Evolutionary conservation across 2,329 filamentous ascomycete species (phyloP).

Genomic region (Penicillium sp.): DNA sequence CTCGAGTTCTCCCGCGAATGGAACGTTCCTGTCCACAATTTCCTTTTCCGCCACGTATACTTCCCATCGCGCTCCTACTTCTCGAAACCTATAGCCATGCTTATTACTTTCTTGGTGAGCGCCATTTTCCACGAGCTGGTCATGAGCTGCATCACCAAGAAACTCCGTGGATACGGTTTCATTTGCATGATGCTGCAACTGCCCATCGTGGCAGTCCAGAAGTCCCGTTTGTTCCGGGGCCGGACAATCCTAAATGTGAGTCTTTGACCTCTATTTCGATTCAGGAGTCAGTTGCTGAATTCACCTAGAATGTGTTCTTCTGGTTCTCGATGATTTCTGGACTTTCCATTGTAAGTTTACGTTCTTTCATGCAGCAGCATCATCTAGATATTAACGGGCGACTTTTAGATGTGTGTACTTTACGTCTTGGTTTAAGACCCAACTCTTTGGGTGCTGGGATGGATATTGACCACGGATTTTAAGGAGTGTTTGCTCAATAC

Average conservation of each 20-base stretch:
- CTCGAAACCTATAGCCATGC: constrained; percentile 70
- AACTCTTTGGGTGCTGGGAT: background rate
- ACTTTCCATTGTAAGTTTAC: constrained; percentile 63
- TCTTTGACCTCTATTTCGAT: background rate
- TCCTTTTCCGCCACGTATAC: constrained; percentile 92
- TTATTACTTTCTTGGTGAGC: constrained; percentile 87
- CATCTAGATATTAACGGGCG: background rate
- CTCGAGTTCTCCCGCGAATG: constrained; percentile 94
- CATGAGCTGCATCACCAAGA: constrained; percentile 97
- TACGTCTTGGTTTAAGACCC: constrained; percentile 49
- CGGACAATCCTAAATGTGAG: constrained; percentile 68
- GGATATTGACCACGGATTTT: background rate
- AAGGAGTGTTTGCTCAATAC: background rate
- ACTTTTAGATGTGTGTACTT: constrained; percentile 53
- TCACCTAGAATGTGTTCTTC: constrained; percentile 68
- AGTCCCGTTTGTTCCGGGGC: constrained; percentile 69
- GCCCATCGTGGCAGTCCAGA: constrained; percentile 87
- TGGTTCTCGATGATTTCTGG: constrained; percentile 91
- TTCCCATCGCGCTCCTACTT: constrained; percentile 72
- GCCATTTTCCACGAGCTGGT: constrained; percentile 90
- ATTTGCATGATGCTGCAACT: constrained; percentile 94
- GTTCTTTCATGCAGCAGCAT: background rate
- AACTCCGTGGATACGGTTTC: constrained; percentile 90
- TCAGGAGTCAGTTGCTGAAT: background rate
- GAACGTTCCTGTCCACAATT: constrained; percentile 97